Evolutionary conservation across 768 basidiomycete species (phyloP).

Genomic region (Gloeostereum incarnatum): DNA sequence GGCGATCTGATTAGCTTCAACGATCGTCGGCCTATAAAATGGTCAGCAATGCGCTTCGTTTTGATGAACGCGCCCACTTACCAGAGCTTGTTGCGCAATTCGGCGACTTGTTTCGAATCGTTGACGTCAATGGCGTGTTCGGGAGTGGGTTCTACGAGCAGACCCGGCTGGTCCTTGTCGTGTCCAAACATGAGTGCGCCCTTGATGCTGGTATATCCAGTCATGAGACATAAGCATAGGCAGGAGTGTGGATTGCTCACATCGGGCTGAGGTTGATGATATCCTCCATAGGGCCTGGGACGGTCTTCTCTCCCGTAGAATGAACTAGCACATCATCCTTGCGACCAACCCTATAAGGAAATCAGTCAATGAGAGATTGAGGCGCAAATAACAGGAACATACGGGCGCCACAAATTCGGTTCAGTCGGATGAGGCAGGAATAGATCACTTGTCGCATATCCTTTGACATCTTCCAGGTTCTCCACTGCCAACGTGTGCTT

Average conservation of each 20-base stretch:
- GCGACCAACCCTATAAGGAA: conserved; percentile 23
- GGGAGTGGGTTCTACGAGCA: conserved; percentile 21
- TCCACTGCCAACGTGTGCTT: conserved; percentile 13
- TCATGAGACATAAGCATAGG: neutral
- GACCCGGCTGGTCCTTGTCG: conserved; percentile 22
- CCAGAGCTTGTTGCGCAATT: conserved; percentile 29
- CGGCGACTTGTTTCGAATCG: conserved; percentile 12
- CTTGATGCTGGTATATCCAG: conserved; percentile 8
- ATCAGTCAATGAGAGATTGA: neutral
- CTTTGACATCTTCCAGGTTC: conserved; percentile 15
- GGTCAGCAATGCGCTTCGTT: neutral
- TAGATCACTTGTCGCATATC: conserved; percentile 32
- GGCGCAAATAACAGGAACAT: conserved; percentile 5
- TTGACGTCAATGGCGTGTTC: conserved; percentile 16
- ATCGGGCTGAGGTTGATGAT: conserved; percentile 13
- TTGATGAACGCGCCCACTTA: conserved; percentile 8
- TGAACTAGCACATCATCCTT: conserved; percentile 20
- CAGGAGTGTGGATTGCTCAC: conserved; percentile 12
- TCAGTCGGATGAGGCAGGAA: conserved; percentile 34
- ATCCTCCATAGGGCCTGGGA: conserved; percentile 20
- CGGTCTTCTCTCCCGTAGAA: conserved; percentile 20
- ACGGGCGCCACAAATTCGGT: conserved; percentile 31
- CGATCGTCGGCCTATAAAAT: conserved; percentile 23
- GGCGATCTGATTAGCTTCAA: conserved; percentile 33
- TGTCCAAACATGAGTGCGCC: conserved; percentile 36